Base-by-base conservation (phyloP, 192 early-diverging fungal species). In the Coemansia sp. region DNA sequence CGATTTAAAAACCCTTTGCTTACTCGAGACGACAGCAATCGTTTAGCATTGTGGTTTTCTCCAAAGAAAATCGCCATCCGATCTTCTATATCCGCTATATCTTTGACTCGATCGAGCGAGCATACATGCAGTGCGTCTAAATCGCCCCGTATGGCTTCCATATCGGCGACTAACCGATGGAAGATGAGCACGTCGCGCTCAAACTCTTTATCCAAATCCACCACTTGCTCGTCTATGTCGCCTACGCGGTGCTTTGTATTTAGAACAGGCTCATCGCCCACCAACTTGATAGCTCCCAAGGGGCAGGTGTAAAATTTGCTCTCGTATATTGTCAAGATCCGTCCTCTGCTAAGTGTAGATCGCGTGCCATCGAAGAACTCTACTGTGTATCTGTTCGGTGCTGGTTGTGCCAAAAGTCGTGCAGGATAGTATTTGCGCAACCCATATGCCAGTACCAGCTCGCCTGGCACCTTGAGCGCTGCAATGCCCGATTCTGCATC, bases 381-480 rank as follows among this genome's bases (percentile, higher is more conserved):
- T 9, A 81, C 56, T 4, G 20, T 19, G 22, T 61, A 81, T 38
- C 53, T 68, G n/a, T 60, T 63, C 7, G 43, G 38, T 14, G 29
- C 47, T 27, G 64, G 43, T 54, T 54, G 65, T 3, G 62, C 43
- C 13, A 66, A 11, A 3, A 81, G 29, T 4, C 74, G 65, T 2
- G 73, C 78, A 12, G 78, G 78, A 10, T 81, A 81, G 38, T 81
- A 81, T 48, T 73, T 72, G 52, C 69, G 73, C 27, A 68, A 32
- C 32, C 41, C 57, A 14, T 58, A 65, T 10, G 78, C 74, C 14
- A 81, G 50, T 3, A 81, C 66, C 35, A 73, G 66, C 47, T 81
- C 78, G 13, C 78, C 78, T 2, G 78, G 78, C 5, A 75, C 66
- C 45, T 59, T 61, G n/a, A 81, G 43, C 52, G 60, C 45, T 18